Evolutionary conservation across 148 eudicot genomes (phyloP).

Genomic region (Rhododendron ferrugineum): DNA sequence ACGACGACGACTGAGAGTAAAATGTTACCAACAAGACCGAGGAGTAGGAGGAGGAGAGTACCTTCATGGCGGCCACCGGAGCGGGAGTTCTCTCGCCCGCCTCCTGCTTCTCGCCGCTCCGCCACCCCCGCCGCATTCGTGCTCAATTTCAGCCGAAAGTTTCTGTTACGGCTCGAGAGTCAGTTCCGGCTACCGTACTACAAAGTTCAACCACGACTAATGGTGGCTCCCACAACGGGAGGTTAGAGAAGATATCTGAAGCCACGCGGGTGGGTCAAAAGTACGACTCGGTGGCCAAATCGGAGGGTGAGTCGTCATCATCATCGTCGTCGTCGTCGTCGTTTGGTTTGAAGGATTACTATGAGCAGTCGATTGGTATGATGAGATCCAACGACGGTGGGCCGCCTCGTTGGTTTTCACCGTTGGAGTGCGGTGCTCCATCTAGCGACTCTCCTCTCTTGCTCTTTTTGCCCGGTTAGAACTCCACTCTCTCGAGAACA

Average conservation of each 20-base stretch:
- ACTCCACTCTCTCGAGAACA: no score
- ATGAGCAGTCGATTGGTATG: constrained; percentile 31
- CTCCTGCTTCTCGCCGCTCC: background rate
- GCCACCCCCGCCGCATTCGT: background rate
- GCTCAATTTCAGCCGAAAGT: background rate
- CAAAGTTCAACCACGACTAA: background rate
- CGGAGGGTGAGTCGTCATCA: background rate
- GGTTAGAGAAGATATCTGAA: background rate
- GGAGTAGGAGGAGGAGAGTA: background rate
- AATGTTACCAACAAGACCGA: background rate
- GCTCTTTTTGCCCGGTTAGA: constrained; percentile 54
- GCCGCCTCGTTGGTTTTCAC: constrained; percentile 68
- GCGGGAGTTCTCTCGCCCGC: background rate
- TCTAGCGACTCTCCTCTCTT: constrained; percentile 43
- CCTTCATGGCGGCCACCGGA: constrained; percentile 3
- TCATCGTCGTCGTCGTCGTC: background rate
- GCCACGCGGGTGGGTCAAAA: background rate
- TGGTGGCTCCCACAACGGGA: background rate
- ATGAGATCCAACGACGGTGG: constrained; percentile 34
- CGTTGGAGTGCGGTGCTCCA: constrained; percentile 38
- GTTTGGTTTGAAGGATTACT: constrained; percentile 30
- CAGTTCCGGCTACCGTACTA: background rate
- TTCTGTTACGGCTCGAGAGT: background rate
- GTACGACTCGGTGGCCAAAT: background rate
- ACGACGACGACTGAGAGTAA: no score